These are phyloP conservation scores for Cryptococcus hybrid DNA, from an alignment of 1,284 basidiomycete genomes.

Conservation along the genomic window DNA sequence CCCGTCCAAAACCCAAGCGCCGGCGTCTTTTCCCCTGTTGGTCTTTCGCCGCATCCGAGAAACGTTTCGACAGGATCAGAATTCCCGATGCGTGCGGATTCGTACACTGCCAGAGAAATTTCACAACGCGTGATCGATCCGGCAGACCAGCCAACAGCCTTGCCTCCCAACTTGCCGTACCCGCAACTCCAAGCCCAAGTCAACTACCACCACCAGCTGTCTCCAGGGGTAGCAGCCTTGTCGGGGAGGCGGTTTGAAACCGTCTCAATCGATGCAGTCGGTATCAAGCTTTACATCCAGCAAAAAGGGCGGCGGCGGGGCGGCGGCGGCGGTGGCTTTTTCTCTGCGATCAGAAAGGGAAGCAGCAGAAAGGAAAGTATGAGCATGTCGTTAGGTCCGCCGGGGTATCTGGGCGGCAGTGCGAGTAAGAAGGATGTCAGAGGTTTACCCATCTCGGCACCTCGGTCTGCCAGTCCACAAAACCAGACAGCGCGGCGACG, in stretches of 20 bases:
- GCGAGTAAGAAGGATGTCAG: conserved; percentile 33
- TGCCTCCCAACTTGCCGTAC: conserved; percentile 69
- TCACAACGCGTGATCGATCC: conserved; percentile 40
- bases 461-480: conserved; percentile 13
- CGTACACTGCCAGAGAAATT: conserved; percentile 45
- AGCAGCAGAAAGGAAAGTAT: conserved; percentile 32
- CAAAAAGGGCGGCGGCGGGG: conserved; percentile 18
- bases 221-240: neutral
- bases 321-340: conserved; percentile 12
- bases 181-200: conserved; percentile 54
- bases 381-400: conserved; percentile 19
- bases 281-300: conserved; percentile 11
- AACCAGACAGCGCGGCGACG: neutral
- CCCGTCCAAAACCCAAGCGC: conserved; percentile 1
- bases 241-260: conserved; percentile 12
- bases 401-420: conserved; percentile 5
- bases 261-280: conserved; percentile 16
- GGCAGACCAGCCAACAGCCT: conserved; percentile 35
- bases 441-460: conserved; percentile 34
- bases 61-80: conserved; percentile 44
- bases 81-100: conserved; percentile 46
- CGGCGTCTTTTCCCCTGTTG: conserved; percentile 1
- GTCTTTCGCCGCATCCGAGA: conserved; percentile 20
- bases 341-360: conserved; percentile 29
- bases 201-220: neutral